phyloP scores from a whole-genome alignment of 129 eudicot genomes.

The Pseudognaphalium luteoalbum region DNA sequence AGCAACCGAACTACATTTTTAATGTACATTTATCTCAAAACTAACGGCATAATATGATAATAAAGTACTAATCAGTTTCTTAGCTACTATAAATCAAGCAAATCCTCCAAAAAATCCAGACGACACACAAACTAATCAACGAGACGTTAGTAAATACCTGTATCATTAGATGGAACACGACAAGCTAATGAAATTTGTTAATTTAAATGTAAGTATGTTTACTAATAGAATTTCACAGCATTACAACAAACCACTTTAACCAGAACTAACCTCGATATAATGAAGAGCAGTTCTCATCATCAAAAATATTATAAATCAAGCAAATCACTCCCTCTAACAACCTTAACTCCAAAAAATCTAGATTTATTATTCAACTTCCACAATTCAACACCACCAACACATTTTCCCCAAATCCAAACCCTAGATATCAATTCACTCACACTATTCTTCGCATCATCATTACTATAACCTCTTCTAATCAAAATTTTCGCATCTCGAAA shows the following conservation, averaged over 20 bases:
- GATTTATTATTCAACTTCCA: slow-evolving; percentile 21
- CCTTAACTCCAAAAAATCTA: slow-evolving; percentile 25
- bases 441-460: slow-evolving; percentile 29
- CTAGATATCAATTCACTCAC: slow-evolving; percentile 44
- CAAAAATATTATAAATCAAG: slow-evolving; percentile 22
- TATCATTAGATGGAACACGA: not conserved
- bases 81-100: slow-evolving; percentile 16
- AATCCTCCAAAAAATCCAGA: slow-evolving; percentile 23
- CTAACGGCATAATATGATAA: too few species aligned
- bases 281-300: not conserved
- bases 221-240: not conserved
- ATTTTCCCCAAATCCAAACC: slow-evolving; percentile 36
- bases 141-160: not conserved
- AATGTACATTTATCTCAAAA: too few species aligned
- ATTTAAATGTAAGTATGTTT: not conserved
- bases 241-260: not conserved
- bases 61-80: too few species aligned
- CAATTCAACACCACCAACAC: slow-evolving; percentile 38
- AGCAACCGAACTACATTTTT: too few species aligned
- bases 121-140: not conserved
- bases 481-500: slow-evolving; percentile 55
- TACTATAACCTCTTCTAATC: slow-evolving; percentile 9
- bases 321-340: slow-evolving; percentile 58
- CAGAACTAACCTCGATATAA: not conserved
- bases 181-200: not conserved